Conservation (phyloP, 2,329 filamentous ascomycete genomes). For the Monosporascus sp. region DNA sequence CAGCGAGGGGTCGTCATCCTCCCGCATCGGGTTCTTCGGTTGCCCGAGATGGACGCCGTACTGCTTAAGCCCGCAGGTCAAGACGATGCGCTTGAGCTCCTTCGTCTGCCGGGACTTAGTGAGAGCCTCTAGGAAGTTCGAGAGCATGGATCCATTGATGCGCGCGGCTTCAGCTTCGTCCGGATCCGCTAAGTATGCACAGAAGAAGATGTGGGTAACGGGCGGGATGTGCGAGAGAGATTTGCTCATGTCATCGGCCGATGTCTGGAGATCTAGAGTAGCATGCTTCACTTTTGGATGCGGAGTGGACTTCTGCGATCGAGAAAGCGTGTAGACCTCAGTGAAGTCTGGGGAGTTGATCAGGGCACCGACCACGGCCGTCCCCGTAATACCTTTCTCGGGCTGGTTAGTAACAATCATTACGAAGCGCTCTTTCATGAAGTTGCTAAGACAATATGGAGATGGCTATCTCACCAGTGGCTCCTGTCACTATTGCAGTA, state of each 20-base stretch:
- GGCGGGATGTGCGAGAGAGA: conserved; percentile 12
- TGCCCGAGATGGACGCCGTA: conserved; percentile 48
- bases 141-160: conserved; percentile 37
- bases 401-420: background rate
- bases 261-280: conserved; percentile 12
- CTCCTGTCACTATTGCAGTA: conserved; percentile 15
- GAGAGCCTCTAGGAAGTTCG: conserved; percentile 42
- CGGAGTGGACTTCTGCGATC: conserved; percentile 7
- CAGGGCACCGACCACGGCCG: conserved; percentile 11
- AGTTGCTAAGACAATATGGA: too few species aligned
- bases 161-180: conserved; percentile 13
- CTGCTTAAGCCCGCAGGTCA: conserved; percentile 46
- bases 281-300: conserved; percentile 14
- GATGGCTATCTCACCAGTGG: conserved; percentile 5
- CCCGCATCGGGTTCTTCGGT: conserved; percentile 41
- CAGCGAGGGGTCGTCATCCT: conserved; percentile 32
- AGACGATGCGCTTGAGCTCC: conserved; percentile 41
- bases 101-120: conserved; percentile 34
- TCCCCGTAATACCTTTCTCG: conserved; percentile 13
- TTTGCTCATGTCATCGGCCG: conserved; percentile 9
- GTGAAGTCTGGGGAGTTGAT: conserved; percentile 9
- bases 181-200: conserved; percentile 11
- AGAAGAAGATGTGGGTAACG: conserved; percentile 15
- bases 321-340: conserved; percentile 13
- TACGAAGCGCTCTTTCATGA: too few species aligned